Evolutionary conservation across 768 basidiomycete species (phyloP).

Genomic region (Phylloporus rhodoxanthus): DNA sequence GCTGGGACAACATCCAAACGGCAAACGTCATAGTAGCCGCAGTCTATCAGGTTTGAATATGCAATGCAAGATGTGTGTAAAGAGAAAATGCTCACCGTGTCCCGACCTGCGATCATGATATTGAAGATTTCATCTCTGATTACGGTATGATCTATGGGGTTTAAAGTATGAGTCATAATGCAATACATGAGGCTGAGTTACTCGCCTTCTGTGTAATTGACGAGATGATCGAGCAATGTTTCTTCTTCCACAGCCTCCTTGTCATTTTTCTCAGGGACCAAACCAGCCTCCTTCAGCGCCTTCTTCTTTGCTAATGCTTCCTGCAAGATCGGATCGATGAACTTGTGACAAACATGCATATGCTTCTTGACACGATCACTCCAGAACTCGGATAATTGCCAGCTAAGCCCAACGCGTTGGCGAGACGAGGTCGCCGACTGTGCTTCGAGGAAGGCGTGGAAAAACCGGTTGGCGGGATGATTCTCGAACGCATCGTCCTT

Average conservation of each 20-base stretch:
- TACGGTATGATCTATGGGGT: conserved; percentile 23
- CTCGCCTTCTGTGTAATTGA: conserved; percentile 26
- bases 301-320: conserved; percentile 39
- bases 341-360: conserved; percentile 44
- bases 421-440: conserved; percentile 40
- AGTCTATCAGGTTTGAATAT: conserved; percentile 16
- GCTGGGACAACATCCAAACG: conserved; percentile 41
- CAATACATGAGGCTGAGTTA: background rate
- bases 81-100: conserved; percentile 22
- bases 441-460: conserved; percentile 44
- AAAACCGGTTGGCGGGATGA: conserved; percentile 39
- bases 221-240: conserved; percentile 29
- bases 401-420: conserved; percentile 30
- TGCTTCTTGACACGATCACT: conserved; percentile 40
- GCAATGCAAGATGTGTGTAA: background rate
- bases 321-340: conserved; percentile 48
- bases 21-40: conserved; percentile 30
- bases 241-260: conserved; percentile 19
- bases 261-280: conserved; percentile 1
- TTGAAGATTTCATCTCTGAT: conserved; percentile 35
- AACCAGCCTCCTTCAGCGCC: background rate
- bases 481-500: conserved; percentile 10
- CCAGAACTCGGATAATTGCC: conserved; percentile 39
- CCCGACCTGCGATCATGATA: conserved; percentile 34
- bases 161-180: background rate